Percentiles rank a stretch among this genome's conserved stretches.
Evolutionary conservation across 108 stramenopile species (phyloP).

Genomic region (Cyclotella baltica): DNA sequence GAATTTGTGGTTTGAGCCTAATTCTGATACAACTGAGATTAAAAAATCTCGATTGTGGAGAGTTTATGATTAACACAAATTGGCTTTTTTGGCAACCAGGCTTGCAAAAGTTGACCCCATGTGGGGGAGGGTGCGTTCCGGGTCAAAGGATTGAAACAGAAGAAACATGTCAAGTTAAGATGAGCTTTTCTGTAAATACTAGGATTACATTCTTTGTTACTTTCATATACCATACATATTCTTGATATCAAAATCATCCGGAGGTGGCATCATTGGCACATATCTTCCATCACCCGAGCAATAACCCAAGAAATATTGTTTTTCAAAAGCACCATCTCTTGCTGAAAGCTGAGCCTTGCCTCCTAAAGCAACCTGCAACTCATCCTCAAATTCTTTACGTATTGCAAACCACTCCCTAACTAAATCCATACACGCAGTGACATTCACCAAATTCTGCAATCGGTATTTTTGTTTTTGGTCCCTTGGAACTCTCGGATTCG

Average conservation of each 20-base stretch:
- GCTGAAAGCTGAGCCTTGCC: constrained; percentile 33
- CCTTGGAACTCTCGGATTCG: constrained; percentile 60
- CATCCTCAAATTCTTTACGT: constrained; percentile 63
- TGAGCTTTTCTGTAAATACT: too few relatives aligned
- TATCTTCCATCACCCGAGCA: constrained; percentile 52
- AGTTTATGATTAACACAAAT: too few relatives aligned
- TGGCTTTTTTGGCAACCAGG: too few relatives aligned
- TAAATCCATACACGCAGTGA: constrained; percentile 64
- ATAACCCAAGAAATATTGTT: constrained; percentile 70
- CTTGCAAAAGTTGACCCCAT: too few relatives aligned
- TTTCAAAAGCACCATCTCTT: constrained; percentile 55
- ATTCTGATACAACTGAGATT: too few relatives aligned
- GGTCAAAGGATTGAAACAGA: too few relatives aligned
- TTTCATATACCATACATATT: constrained; percentile 56
- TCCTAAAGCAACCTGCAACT: constrained; percentile 41
- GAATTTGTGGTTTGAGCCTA: too few relatives aligned
- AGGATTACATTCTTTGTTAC: too few relatives aligned
- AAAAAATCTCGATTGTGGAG: too few relatives aligned
- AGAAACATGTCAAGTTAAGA: too few relatives aligned
- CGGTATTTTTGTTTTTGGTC: constrained; percentile 65
- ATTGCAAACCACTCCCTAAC: constrained; percentile 68
- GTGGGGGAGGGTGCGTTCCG: too few relatives aligned
- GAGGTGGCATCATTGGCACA: constrained; percentile 60
- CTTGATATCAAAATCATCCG: constrained; percentile 64
- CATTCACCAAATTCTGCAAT: constrained; percentile 66